These are phyloP conservation scores for Hypocrella siamensis DNA, from an alignment of 2,329 filamentous ascomycete genomes.

Conservation along the genomic window DNA sequence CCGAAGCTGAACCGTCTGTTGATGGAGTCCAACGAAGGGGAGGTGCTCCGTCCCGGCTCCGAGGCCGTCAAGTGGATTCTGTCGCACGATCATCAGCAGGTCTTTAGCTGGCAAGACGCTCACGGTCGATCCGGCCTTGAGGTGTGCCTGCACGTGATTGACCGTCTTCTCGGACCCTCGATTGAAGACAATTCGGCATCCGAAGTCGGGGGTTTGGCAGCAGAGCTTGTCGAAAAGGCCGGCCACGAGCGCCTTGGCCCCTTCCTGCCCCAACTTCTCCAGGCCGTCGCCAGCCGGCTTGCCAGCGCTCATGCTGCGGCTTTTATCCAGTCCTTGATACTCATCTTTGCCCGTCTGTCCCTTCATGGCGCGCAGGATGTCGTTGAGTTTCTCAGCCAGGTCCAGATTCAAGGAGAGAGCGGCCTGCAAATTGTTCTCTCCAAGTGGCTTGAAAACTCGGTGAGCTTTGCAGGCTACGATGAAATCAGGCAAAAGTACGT, in stretches of 20 bases:
- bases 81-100: slow-evolving; percentile 75
- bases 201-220: slow-evolving; percentile 90
- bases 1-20: slow-evolving; percentile 76
- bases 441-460: slow-evolving; percentile 95
- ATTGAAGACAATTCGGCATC: slow-evolving; percentile 90
- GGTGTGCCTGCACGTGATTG: slow-evolving; percentile 79
- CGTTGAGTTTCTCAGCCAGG: slow-evolving; percentile 75
- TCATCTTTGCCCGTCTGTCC: slow-evolving; percentile 86
- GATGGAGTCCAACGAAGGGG: slow-evolving; percentile 71
- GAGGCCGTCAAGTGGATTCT: slow-evolving; percentile 81
- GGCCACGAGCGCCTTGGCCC: slow-evolving; percentile 82
- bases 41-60: slow-evolving; percentile 74
- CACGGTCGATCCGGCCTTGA: slow-evolving; percentile 72
- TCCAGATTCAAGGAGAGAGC: slow-evolving; percentile 63
- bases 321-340: slow-evolving; percentile 89
- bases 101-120: slow-evolving; percentile 74
- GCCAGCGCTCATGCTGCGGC: slow-evolving; percentile 68
- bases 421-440: slow-evolving; percentile 79
- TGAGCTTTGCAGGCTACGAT: slow-evolving; percentile 95
- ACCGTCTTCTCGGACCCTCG: slow-evolving; percentile 65
- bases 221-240: slow-evolving; percentile 89
- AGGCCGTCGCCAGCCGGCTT: slow-evolving; percentile 74
- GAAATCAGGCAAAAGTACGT: slow-evolving; percentile 90
- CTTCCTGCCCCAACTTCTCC: slow-evolving; percentile 74
- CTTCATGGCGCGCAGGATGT: slow-evolving; percentile 77